Evolutionary conservation across 345 rosid species (phyloP), one percentile per base, ranked within the genome.

Genomic region (Pistacia integerrima): DNA sequence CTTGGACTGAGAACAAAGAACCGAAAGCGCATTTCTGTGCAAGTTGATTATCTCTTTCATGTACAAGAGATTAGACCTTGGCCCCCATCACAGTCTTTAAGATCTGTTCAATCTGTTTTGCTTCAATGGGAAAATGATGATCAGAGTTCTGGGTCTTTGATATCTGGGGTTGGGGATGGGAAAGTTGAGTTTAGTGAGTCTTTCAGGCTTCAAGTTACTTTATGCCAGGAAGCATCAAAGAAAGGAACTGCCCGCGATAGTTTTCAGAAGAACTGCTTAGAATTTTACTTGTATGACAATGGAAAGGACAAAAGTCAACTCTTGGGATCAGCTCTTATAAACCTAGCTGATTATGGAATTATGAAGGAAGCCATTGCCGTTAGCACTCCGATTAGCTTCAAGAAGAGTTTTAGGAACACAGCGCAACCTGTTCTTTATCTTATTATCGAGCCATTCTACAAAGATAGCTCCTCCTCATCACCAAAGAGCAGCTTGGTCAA

Each of bases 51-150:
- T 82, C 79, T 81, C 33, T 69, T 88, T 72, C 77, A 66, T 69
- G 79, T 91, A 16, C 85, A 89, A 59, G 93, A 88, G 82, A 86
- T 95, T 73, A 88, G 78, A 83, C 99, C 99, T 82, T 93, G 99
- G 97, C 91, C 92, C 65, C 88, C 89, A 35, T 87, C 83, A 3
- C 86, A 86, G 70, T 81, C 90, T 72, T 73, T 77, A 28, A 85
- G 72, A 67, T 81, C 91, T 7, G 81, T 77, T 30, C 87, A 87
- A 36, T 81, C 91, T 56, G 76, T 93, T 33, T 81, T 89, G 86
- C 87, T 95, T 81, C 92, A 91, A 72, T 95, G 99, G 99, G 88
- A 83, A 69, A 88, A 87, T 68, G 89, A 91, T 68, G 94, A 90
- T 79, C 86, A 81, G 68, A 84, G 55, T 84, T 86, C 88, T 59